Base-by-base conservation (phyloP, 192 early-diverging fungal species). In the Oehlia diaphana region DNA sequence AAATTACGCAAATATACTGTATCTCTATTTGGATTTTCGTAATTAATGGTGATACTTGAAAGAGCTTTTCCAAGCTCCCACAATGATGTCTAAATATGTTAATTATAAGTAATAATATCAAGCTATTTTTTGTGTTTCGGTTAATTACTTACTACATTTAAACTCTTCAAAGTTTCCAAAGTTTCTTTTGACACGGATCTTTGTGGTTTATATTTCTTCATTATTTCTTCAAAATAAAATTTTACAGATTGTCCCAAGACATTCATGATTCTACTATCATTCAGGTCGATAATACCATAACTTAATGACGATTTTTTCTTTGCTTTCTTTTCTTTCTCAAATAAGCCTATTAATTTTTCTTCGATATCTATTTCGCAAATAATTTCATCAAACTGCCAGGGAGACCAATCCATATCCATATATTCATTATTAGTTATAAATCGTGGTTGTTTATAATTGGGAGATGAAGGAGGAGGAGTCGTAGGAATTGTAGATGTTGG, bases 321-420 rank as follows among this genome's bases (percentile, higher is more conserved):
- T 26, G 26, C 26, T 26, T 26, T 26, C 26, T 26, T 26, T 26
- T 26, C 26, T 26, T 26, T 26, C 26, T 26, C 63, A 49, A 1
- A 76, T 76, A 64, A 64, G 23, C 63, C 35, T 47, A 64, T 63
- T 64, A 76, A 44, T 47, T 64, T 76, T 76, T 76, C 35, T 76
- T 76, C 37, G 16, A 76, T 76, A 65, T 76, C 74, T 47, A 76
- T 76, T 42, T 76, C 42, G 62, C 42, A 64, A 47, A 76, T 65
- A 47, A 76, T 76, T 28, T 1, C 74, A 76, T 76, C 63, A 65
- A 76, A 76, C 74, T 76, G 19, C 74, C 37, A 76, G 62, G 37
- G 63, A 64, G 74, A 63, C 74, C 74, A 76, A 76, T 0, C 16
- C n/a, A 76, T 58, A 73, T 73, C 72, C 50, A 73, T 76, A 6